These are phyloP conservation scores for Rosa rugosa DNA, from an alignment of 306 rosid genomes.

Conservation along the genomic window DNA sequence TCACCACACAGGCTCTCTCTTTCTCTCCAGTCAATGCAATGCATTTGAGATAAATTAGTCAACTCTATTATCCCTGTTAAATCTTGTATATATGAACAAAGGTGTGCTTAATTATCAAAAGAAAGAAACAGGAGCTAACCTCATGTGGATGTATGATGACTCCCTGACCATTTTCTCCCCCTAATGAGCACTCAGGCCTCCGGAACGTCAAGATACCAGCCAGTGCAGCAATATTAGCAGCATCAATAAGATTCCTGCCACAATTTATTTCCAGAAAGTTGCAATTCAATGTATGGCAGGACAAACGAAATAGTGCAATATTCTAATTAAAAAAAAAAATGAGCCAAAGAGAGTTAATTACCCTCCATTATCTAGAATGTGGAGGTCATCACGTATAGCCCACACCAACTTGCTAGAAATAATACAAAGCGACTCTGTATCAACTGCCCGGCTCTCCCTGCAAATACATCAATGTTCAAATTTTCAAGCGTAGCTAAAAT, in stretches of 20 bases:
- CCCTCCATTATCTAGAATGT: slow-evolving; percentile 89
- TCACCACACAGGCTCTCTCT: no score
- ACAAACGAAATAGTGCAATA: no score
- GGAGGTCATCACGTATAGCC: slow-evolving; percentile 85
- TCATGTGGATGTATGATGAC: slow-evolving; percentile 82
- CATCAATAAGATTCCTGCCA: slow-evolving; percentile 84
- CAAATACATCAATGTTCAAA: background rate
- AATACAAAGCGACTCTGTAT: slow-evolving; percentile 78
- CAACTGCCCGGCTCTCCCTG: slow-evolving; percentile 86
- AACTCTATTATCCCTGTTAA: no score
- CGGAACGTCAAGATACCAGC: slow-evolving; percentile 76
- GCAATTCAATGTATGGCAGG: background rate
- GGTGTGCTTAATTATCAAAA: background rate
- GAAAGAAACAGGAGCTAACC: slow-evolving; percentile 38
- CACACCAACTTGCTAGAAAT: slow-evolving; percentile 74
- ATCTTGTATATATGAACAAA: background rate
- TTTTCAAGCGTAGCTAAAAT: background rate
- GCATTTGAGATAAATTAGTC: no score
- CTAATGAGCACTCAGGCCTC: slow-evolving; percentile 82
- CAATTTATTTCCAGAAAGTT: background rate
- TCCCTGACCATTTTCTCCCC: slow-evolving; percentile 83
- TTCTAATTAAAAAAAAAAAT: background rate
- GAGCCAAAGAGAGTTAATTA: slow-evolving; percentile 22
- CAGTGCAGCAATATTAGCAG: slow-evolving; percentile 85
- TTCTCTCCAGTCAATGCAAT: no score